Base-by-base conservation (phyloP, 2,329 filamentous ascomycete genomes). In the Penicillium rolfsii region DNA sequence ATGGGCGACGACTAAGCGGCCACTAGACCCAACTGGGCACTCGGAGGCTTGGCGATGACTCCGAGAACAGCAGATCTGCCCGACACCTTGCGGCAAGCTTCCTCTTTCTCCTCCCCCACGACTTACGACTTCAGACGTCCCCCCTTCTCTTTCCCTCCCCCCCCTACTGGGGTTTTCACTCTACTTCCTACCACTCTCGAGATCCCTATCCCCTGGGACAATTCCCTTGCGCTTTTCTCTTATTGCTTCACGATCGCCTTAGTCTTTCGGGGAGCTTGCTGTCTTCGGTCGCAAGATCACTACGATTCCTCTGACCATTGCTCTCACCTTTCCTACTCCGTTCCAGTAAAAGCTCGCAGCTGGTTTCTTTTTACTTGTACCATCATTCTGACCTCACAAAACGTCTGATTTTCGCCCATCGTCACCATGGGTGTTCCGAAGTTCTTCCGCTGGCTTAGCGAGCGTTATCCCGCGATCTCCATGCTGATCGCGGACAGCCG, bases 361-460 rank as follows among this genome's bases (percentile, higher is more conserved):
- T 40, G 43, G 28, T 8, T 33, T 58, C 52, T 56, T 58, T 49
- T 63, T 54, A 45, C 30, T 53, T 55, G 56, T 60, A 62, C 48
- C 60, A 62, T 11, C 22, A 35, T 50, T 36, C 14, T 16, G n/a
- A 52, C 7, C 58, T 58, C 16, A 49, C 55, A 22, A 26, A 57
- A 14, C 19, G 22, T 57, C 45, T 36, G 57, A 60, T 26, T 16
- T 12, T 5, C 52, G 24, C 57, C 62, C 48, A 59, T 64, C 68
- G 70, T 76, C 74, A 77, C 64, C 73, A 85, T 87, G 87, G 87
- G 89, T 86, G 88, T 91, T 68, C 83, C 83, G 75, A 97, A 97
- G 76, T 97, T 97, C 83, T 97, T 97, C 83, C 87, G 95, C 86
- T 99, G 96, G 95, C 90, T 99, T 84, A 97, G 93, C 62, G 96